Percentiles rank a stretch among this genome's conserved stretches.
phyloP scores from a whole-genome alignment of 2,329 filamentous ascomycete genomes.

The Pyrenophora graminea region DNA sequence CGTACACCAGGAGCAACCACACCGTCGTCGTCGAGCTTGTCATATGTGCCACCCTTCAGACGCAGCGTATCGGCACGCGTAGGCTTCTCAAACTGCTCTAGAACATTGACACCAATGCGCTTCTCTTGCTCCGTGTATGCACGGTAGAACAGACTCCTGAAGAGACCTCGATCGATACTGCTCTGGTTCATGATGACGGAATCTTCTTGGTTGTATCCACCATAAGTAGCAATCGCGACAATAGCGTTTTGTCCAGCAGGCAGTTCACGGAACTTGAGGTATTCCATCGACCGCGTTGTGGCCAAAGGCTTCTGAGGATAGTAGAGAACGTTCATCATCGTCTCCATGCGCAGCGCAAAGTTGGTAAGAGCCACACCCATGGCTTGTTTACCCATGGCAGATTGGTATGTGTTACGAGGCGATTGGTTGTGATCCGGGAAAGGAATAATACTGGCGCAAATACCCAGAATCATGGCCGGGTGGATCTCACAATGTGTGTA shows the following conservation, averaged over 20 bases:
- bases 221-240: conserved; percentile 95
- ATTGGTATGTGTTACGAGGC: conserved; percentile 98
- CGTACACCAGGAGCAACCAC: conserved; percentile 92
- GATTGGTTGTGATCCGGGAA: conserved; percentile 99
- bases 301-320: conserved; percentile 97
- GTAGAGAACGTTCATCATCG: conserved; percentile 98
- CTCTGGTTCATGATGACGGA: conserved; percentile 99
- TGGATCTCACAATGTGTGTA: conserved; percentile 99
- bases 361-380: conserved; percentile 99
- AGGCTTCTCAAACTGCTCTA: conserved; percentile 95
- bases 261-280: conserved; percentile 94
- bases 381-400: conserved; percentile 99
- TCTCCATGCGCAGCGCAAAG: conserved; percentile 96
- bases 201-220: conserved; percentile 99
- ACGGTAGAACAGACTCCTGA: conserved; percentile 97
- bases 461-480: conserved; percentile 97
- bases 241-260: conserved; percentile 98
- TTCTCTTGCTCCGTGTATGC: conserved; percentile 98
- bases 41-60: conserved; percentile 92
- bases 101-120: conserved; percentile 87
- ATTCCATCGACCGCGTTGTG: conserved; percentile 97
- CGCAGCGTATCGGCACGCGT: conserved; percentile 84
- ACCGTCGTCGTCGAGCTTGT: conserved; percentile 96
- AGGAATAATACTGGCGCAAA: conserved; percentile 98
- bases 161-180: conserved; percentile 95